Evolutionary conservation across 2,329 filamentous ascomycete genomes (phyloP), one percentile per base, ranked within the genome.

Genomic region (Trichoderma polysporum): DNA sequence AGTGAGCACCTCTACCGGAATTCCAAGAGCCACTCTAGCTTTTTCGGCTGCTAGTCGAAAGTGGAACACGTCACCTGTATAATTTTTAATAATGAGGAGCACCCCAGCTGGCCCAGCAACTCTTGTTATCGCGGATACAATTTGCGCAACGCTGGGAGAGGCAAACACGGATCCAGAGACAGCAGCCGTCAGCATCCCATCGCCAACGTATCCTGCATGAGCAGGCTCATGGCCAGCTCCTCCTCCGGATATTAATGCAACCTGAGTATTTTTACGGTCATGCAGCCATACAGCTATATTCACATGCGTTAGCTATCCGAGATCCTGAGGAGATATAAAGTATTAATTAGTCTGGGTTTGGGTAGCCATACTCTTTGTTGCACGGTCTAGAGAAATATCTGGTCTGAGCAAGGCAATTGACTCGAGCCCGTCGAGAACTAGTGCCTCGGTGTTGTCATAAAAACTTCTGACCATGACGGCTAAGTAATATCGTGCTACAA

Each of bases 91-190:
- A 13, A 57, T 57, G 33, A 57, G 53, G 13, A 57, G 35, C 22
- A 57, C 53, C 0, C 53, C 53, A 2, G 33, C 13, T 27, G 33
- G 33, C 2, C 33, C 31, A 22, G 53, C 33, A n/a, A 57, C 33
- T 37, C 31, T 57, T 1, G 33, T 57, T 39, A 37, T 41, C 1
- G 53, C 53, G 19, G 53, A 57, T 29, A 57, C 10, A 5, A 57
- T 57, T 12, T 57, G 53, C 12, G 33, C 53, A 27, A 57, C 53
- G 33, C 53, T 57, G 53, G 53, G 53, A 27, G 53, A 57, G 12
- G 53, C 53, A 57, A 57, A 57, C 13, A 57, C 53, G 2, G 17
- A 57, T 27, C 53, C 53, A 57, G 53, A 57, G 22, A 57, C 53
- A 12, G 53, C 53, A 57, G 53, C 53, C 12, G 53, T 57, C 4